Base-by-base conservation (phyloP, 352 stramenopile species). In the Pythium vanterpoolii region DNA sequence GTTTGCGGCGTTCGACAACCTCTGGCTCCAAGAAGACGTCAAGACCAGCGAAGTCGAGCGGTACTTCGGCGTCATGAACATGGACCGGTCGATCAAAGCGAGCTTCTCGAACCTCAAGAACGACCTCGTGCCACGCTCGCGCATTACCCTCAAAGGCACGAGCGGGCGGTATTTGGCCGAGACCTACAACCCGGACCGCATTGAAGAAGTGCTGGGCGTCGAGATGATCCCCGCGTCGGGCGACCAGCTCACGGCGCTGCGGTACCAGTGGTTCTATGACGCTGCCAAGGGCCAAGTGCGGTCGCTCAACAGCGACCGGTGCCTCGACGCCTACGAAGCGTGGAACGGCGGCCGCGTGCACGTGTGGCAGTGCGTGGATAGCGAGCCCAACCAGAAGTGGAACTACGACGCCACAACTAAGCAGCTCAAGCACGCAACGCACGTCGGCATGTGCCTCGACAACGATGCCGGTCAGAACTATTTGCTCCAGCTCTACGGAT, bases 181-280 rank as follows among this genome's bases (percentile, higher is more conserved):
- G 43, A 65, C 53, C n/a, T 52, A 53, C 50, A 64, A 70, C 39
- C 30, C 30, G 19, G 14, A 71, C 19, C 53, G 59, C 23, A 83
- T 78, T 1, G 76, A 78, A 50, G 66, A 80, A 0, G 66, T 65
- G 24, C 64, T 68, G 3, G 58, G 56, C 8, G 24, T 87, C 23
- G 66, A 71, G 64, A 79, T 84, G 71, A 67, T 73, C 6, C 36
- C 38, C 8, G 69, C 70, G 43, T 76, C 77, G 23, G 67, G 16
- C 23, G 69, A 83, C 45, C 83, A 76, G 73, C 62, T 83, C 14
- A 68, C 74, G 42, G 58, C 71, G 18, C 74, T 88, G 52, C 71
- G 85, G 40, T 77, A 87, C 39, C 65, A 76, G 39, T 92, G 78
- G 78, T 90, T 78, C 71, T 89, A 81, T 31, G 76, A 92, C 43